Percentiles rank a stretch among this genome's conserved stretches.
Conservation (phyloP, 345 rosid genomes). For the Salix viminalis region DNA sequence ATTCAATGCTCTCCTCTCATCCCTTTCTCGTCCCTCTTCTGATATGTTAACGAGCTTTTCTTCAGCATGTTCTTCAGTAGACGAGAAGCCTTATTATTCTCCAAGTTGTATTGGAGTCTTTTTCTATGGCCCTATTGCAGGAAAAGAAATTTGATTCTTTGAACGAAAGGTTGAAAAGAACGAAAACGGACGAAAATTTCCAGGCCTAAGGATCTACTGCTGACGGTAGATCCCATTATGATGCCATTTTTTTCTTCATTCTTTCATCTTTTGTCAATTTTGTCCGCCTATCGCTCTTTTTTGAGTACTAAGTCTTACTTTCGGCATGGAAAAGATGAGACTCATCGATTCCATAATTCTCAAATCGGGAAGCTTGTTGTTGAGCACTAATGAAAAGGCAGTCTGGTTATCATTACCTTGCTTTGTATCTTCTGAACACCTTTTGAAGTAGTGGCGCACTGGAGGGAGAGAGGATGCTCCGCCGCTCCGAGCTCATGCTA, state of each 20-base stretch:
- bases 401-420: neutral
- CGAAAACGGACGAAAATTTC: neutral
- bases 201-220: neutral
- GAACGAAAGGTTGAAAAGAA: neutral
- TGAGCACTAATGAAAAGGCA: slow-evolving; percentile 29
- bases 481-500: neutral
- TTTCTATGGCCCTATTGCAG: neutral
- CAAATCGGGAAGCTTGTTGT: slow-evolving; percentile 10
- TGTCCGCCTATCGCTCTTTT: slow-evolving; percentile 9
- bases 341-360: slow-evolving; percentile 13
- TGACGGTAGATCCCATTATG: neutral
- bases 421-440: slow-evolving; percentile 8
- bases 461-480: neutral
- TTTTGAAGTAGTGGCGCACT: slow-evolving; percentile 27
- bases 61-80: neutral
- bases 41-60: neutral
- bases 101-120: neutral
- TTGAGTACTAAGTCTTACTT: slow-evolving; percentile 7
- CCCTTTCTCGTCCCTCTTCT: neutral
- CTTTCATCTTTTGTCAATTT: neutral
- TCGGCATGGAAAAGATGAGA: slow-evolving; percentile 21
- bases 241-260: neutral
- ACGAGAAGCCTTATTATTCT: neutral
- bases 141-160: neutral
- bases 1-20: neutral